Conservation (phyloP, 805 yeast species). For the Lipomyces lipofer region DNA sequence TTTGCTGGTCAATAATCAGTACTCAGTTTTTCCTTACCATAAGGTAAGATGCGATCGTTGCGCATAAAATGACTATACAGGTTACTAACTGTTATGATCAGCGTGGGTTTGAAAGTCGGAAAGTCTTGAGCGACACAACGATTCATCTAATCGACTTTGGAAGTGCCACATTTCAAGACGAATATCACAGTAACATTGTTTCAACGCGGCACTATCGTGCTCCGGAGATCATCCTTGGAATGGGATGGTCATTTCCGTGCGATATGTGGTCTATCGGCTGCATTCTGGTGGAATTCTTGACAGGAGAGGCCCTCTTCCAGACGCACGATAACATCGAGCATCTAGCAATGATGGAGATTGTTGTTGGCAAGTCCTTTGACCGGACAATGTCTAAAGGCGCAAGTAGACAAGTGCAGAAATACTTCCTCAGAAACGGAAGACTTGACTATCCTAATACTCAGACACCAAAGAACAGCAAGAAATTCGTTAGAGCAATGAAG, state of each 20-base stretch:
- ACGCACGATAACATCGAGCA: slow-evolving; percentile 95
- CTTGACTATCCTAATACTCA: slow-evolving; percentile 42
- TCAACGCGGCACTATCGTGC: slow-evolving; percentile 97
- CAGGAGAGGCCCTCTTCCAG: slow-evolving; percentile 92
- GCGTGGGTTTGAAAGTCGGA: slow-evolving; percentile 37
- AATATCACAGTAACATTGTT: slow-evolving; percentile 87
- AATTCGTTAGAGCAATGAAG: slow-evolving; percentile 43
- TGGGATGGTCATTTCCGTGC: slow-evolving; percentile 97
- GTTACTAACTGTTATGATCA: too few relatives aligned
- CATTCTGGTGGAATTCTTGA: slow-evolving; percentile 82
- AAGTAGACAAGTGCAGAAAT: slow-evolving; percentile 31
- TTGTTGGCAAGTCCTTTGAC: slow-evolving; percentile 54
- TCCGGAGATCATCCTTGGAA: slow-evolving; percentile 90
- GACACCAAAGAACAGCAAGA: slow-evolving; percentile 41
- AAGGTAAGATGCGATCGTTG: too few relatives aligned
- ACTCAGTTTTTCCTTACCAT: slow-evolving; percentile 42
- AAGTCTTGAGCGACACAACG: slow-evolving; percentile 69
- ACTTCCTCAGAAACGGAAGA: slow-evolving; percentile 34
- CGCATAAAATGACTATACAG: too few relatives aligned
- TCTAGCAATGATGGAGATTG: slow-evolving; percentile 88
- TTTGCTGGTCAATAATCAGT: slow-evolving; percentile 59
- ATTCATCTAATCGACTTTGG: slow-evolving; percentile 95
- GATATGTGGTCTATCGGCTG: slow-evolving; percentile 98
- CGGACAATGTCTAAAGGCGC: slow-evolving; percentile 34
- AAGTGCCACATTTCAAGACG: slow-evolving; percentile 91